Conservation (phyloP, 2,329 filamentous ascomycete genomes). For the Aspergillus fumigatus region DNA sequence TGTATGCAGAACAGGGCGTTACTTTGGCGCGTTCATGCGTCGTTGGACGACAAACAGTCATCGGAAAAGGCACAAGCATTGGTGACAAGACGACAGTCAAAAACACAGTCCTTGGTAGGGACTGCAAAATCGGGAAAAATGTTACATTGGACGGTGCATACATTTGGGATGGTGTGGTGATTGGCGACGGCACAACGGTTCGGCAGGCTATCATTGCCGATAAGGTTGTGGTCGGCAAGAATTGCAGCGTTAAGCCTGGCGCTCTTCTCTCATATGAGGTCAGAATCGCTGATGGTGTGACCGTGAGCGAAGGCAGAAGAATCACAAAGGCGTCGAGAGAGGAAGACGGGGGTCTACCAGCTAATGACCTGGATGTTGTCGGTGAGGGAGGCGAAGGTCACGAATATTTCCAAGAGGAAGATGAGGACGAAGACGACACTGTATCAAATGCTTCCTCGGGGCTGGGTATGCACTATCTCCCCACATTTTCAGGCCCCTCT, state of each 20-base stretch:
- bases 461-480: slow-evolving; percentile 25
- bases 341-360: slow-evolving; percentile 38
- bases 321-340: slow-evolving; percentile 45
- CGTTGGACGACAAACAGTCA: slow-evolving; percentile 64
- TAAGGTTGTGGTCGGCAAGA: slow-evolving; percentile 65
- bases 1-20: slow-evolving; percentile 76
- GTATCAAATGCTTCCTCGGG: slow-evolving; percentile 54
- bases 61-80: slow-evolving; percentile 72
- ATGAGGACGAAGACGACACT: slow-evolving; percentile 62
- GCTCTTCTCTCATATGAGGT: slow-evolving; percentile 77
- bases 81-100: slow-evolving; percentile 66
- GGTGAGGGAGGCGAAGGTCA: slow-evolving; percentile 58
- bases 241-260: slow-evolving; percentile 65
- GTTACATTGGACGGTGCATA: slow-evolving; percentile 75
- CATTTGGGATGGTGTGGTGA: slow-evolving; percentile 78
- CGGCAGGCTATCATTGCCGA: slow-evolving; percentile 72
- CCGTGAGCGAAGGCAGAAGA: slow-evolving; percentile 35
- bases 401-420: slow-evolving; percentile 62
- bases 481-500: neutral
- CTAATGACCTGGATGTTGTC: slow-evolving; percentile 51
- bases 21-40: slow-evolving; percentile 67
- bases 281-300: slow-evolving; percentile 60
- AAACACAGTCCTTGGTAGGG: slow-evolving; percentile 75
- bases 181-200: slow-evolving; percentile 71
- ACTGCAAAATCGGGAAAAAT: slow-evolving; percentile 81